Evolutionary conservation across 208 protist genomes (phyloP), one percentile per base, ranked within the genome.

Genomic region (Trypanosomatidae sp.): DNA sequence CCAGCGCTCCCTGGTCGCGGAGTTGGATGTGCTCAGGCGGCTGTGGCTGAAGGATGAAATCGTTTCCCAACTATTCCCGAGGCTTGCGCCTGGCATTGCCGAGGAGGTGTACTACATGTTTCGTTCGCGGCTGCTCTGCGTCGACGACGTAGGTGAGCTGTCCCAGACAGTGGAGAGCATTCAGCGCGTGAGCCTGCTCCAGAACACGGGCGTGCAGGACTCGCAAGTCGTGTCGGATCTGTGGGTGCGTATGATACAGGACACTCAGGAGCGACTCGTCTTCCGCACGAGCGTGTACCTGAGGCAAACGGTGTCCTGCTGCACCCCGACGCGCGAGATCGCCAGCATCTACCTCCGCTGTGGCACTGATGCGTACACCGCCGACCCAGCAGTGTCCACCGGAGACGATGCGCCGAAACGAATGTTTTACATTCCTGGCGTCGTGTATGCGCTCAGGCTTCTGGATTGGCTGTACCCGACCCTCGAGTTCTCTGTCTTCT

Each of bases 21-120:
- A 97, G 71, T 80, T 77, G 55, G 74, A 74, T 15, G 78, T 95
- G 52, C 76, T 93, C 66, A 84, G 86, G 67, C 65, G 71, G 19
- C 71, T 97, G 69, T 97, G 92, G 89, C 77, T 97, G 53, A 82
- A 86, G 22, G 90, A 92, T 33, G 92, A 95, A 44, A 83, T 95
- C 62, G 69, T 69, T 58, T 79, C 77, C 10, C 70, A 77, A 49
- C 62, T 93, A 53, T 74, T 93, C 30, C 84, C 89, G 17, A 80
- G 84, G 70, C 76, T 95, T 10, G 80, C 91, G 22, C 41, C 80
- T 3, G 83, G 80, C 43, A 80, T 95, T 36, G 82, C 85, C 9
- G 84, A 91, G 50, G 88, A 92, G 71, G 81, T 91, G 53, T 97
- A 94, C 71, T 84, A 87, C 79, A 79, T 86, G 52, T 97, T 95